phyloP scores from a whole-genome alignment of 2,329 filamentous ascomycete species.

The Fusarium aywerte region DNA sequence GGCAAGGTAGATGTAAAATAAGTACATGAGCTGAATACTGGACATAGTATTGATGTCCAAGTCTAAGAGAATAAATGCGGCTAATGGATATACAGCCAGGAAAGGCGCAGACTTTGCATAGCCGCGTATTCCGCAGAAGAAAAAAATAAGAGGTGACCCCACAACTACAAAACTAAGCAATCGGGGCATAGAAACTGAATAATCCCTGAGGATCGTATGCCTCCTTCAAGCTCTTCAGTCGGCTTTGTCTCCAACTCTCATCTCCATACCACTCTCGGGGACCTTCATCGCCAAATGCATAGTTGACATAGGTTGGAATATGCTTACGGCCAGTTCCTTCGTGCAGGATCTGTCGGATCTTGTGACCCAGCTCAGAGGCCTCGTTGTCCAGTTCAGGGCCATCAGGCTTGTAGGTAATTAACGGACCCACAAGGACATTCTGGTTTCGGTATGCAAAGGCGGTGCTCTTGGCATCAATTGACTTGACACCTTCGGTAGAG shows the following conservation, averaged over 20 bases:
- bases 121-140: too few relatives aligned
- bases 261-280: conserved; percentile 57
- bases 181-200: conserved; percentile 56
- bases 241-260: conserved; percentile 60
- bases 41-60: too few relatives aligned
- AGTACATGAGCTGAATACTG: too few relatives aligned
- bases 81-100: neutral
- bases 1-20: too few relatives aligned
- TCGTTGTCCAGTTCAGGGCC: conserved; percentile 11
- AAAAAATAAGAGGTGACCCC: neutral
- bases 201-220: conserved; percentile 58
- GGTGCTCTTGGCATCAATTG: neutral
- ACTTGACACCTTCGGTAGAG: conserved; percentile 53
- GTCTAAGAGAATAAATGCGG: neutral
- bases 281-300: conserved; percentile 60
- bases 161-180: neutral
- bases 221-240: conserved; percentile 58
- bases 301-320: conserved; percentile 57
- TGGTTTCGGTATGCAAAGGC: conserved; percentile 37
- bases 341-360: conserved; percentile 28
- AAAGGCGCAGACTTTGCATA: too few relatives aligned
- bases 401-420: conserved; percentile 27
- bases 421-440: conserved; percentile 33
- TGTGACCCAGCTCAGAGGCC: conserved; percentile 28
- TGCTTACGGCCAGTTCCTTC: conserved; percentile 14